These are phyloP conservation scores for Setaria viridis DNA, from an alignment of 202 grass and related monocot species.

Conservation along the genomic window DNA sequence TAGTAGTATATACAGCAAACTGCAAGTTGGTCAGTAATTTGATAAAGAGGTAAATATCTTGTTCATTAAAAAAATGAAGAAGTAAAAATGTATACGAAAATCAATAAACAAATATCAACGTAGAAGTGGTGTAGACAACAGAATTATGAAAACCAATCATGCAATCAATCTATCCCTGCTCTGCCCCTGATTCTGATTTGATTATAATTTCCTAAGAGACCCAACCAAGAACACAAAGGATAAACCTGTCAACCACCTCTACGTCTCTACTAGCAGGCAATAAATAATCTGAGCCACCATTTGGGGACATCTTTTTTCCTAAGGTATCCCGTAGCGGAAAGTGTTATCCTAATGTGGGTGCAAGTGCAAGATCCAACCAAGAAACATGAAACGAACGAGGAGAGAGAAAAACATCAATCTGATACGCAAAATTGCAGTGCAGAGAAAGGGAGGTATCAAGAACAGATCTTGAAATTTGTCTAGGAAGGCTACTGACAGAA, in stretches of 20 bases:
- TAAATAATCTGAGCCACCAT: conserved; percentile 29
- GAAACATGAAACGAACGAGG: not conserved
- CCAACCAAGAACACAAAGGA: conserved; percentile 55
- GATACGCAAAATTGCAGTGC: not conserved
- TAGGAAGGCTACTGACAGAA: not conserved
- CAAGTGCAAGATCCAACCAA: not conserved
- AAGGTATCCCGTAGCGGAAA: conserved; percentile 38
- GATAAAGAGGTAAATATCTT: not conserved
- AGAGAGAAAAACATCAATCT: not conserved
- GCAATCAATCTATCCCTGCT: not conserved
- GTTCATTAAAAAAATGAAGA: not conserved
- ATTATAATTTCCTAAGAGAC: conserved; percentile 27
- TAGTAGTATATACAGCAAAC: not conserved
- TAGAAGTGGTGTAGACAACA: not conserved
- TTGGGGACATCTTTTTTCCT: conserved; percentile 47
- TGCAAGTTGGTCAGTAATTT: not conserved
- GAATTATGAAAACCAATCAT: conserved; percentile 27
- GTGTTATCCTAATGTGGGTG: conserved; percentile 31
- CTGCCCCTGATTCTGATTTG: not conserved
- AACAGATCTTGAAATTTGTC: not conserved
- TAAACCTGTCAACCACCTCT: conserved; percentile 47
- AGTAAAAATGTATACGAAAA: not conserved
- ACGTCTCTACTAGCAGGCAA: conserved; percentile 36
- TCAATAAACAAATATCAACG: not conserved
- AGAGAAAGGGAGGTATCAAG: not conserved